Evolutionary conservation across 768 basidiomycete species (phyloP), one percentile per base, ranked within the genome.

Genomic region (Suillus alpinus): DNA sequence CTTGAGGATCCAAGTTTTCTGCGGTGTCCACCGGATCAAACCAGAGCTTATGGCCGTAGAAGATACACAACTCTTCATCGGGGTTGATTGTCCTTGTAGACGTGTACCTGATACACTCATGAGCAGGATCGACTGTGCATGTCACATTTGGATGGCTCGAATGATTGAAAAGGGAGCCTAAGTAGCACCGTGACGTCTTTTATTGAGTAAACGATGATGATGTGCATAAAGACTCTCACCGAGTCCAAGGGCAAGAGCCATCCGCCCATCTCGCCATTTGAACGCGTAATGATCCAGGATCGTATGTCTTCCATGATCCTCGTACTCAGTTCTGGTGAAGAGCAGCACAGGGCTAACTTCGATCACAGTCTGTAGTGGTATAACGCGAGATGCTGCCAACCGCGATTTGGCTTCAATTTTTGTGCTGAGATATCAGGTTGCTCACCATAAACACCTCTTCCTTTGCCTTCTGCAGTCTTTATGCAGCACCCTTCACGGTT

Each of bases 271-370:
- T 62, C 76, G 73, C 89, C 91, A 95, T 31, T 80, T 84, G 68
- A 92, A 93, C 0, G 89, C 83, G 67, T 92, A 92, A 47, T 87
- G 84, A 66, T 93, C 86, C 10, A 93, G 75, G 0, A 87, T 71
- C 0, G 89, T 93, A 63, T 87, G 71, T 65, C 71, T 76, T 66
- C 86, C 85, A 73, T 91, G 82, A 5, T 71, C 68, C 49, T 83
- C 78, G 66, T 94, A 95, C 74, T 95, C 92, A 29, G 84, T 78
- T 59, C 81, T 80, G 5, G 77, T 71, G 67, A 95, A 84, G 12
- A 96, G 76, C n/a, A 96, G 76, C 20, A 93, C 91, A 2, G 95
- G 95, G 63, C 89, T 90, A 65, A 87, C 83, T 72, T 97, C 95
- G 62, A 98, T 70, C n/a, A 89, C 65, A 0, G 88, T 88, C 13